Conservation (phyloP, 805 yeast genomes). For the Blastobotrys attinorum region DNA sequence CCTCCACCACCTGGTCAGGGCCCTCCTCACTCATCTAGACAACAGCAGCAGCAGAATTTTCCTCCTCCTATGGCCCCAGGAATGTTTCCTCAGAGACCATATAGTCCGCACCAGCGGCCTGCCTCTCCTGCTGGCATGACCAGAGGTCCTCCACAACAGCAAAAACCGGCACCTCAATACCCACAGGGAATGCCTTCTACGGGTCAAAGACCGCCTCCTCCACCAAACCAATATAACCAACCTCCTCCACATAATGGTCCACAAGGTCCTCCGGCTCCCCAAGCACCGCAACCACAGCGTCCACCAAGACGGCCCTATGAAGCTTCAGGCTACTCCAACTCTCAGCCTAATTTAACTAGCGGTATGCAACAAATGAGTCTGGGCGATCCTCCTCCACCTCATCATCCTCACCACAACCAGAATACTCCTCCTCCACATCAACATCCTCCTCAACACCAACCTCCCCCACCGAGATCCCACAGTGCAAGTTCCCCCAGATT, state of each 20-base stretch:
- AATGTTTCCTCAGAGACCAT: too few species aligned
- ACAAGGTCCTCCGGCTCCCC: background rate
- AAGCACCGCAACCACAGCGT: background rate
- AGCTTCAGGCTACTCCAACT: background rate
- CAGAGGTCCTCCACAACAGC: too few species aligned
- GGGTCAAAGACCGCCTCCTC: background rate
- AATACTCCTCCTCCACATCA: background rate
- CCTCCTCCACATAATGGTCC: background rate
- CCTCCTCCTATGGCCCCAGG: too few species aligned
- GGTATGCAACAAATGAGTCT: slow-evolving; percentile 8
- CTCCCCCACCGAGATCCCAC: background rate
- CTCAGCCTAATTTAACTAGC: slow-evolving; percentile 13
- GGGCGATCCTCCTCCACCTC: slow-evolving; percentile 2
- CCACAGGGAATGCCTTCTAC: background rate
- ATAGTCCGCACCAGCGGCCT: too few species aligned
- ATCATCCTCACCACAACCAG: slow-evolving; percentile 5
- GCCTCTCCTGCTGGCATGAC: too few species aligned
- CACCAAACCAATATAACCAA: background rate
- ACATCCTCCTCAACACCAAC: background rate
- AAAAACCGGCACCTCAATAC: background rate
- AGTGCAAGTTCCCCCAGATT: background rate
- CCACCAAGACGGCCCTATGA: background rate
- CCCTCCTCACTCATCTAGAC: too few species aligned
- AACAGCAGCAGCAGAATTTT: too few species aligned
- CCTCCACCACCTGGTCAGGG: too few species aligned